Evolutionary conservation across 1,139 yeast genomes (phyloP), one percentile per base, ranked within the genome.

Genomic region (Pichiaceae sp.): DNA sequence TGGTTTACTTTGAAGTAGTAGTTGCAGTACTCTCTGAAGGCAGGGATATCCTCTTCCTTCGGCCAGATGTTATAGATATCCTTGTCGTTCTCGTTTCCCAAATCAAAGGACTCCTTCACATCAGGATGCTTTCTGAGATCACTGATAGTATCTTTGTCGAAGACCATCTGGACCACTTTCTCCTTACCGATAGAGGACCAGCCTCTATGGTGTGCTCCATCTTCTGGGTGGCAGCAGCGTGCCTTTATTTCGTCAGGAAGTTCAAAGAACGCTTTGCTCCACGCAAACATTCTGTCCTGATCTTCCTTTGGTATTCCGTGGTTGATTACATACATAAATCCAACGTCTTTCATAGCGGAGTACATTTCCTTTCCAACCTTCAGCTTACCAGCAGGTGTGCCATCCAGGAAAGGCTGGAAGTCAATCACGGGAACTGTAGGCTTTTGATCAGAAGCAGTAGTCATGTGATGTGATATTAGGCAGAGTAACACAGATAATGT

Each of bases 151-250:
- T 36, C 39, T 27, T 45, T 35, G 34, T 51, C 53, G 40, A 51
- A 53, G 4, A 54, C 59, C 59, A 56, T 48, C 39, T 56, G 60
- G n/a, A 52, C 54, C 14, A 53, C 59, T 32, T 50, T 55, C 35
- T 53, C 57, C 35, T 50, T 49, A 2, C 57, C 57, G 3, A 54
- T 27, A 7, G 42, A 39, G 3, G 57, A 52, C 50, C 53, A 43
- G 8, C 52, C 52, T 26, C 52, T 40, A 31, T 48, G 51, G 34
- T 49, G 50, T 3, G 44, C 51, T 9, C 56, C 56, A 21, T 38
- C 35, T 6, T 26, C 29, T 8, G 58, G 58, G 35, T 53, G 58
- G 14, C 44, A 43, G 31, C 56, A 50, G 36, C 48, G 53, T 34
- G 17, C 25, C 39, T 54, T 54, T 24, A 40, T 34, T 20, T 44